Evolutionary conservation across 192 early-diverging fungal genomes (phyloP).

Genomic region (Coemansia asiatica): DNA sequence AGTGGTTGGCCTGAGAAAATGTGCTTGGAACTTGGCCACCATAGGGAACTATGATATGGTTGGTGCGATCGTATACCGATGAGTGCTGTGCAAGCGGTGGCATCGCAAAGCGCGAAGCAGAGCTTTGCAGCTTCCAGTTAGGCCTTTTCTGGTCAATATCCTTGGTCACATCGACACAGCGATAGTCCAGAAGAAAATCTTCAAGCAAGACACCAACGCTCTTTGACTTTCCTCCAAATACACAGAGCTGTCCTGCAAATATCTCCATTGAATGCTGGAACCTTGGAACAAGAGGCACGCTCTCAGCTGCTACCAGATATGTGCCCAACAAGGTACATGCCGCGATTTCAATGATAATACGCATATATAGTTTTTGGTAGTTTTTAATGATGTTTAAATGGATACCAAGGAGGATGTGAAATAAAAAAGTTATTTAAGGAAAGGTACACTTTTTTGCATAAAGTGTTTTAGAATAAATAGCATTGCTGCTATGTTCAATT

Average conservation of each 20-base stretch:
- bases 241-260: slow-evolving; percentile 42
- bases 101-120: slow-evolving; percentile 50
- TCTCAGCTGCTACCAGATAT: background rate
- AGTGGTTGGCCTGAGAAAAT: slow-evolving; percentile 33
- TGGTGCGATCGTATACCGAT: slow-evolving; percentile 39
- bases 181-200: slow-evolving; percentile 43
- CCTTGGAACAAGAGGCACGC: slow-evolving; percentile 24
- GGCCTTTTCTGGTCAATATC: slow-evolving; percentile 20
- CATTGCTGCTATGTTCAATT: too few relatives aligned
- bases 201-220: slow-evolving; percentile 6
- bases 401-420: too few relatives aligned
- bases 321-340: slow-evolving; percentile 4
- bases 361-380: too few relatives aligned
- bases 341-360: background rate
- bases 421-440: too few relatives aligned
- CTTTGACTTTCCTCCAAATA: slow-evolving; percentile 41
- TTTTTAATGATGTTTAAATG: too few relatives aligned
- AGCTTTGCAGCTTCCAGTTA: slow-evolving; percentile 34
- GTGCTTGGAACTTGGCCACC: slow-evolving; percentile 36
- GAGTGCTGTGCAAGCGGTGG: slow-evolving; percentile 50
- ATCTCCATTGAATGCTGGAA: slow-evolving; percentile 53
- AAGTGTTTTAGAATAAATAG: too few relatives aligned
- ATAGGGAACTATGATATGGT: slow-evolving; percentile 43
- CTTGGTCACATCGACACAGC: slow-evolving; percentile 41
- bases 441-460: too few relatives aligned